Conservation (phyloP, 1,139 yeast genomes). For the Hyphopichia khmerensis region DNA sequence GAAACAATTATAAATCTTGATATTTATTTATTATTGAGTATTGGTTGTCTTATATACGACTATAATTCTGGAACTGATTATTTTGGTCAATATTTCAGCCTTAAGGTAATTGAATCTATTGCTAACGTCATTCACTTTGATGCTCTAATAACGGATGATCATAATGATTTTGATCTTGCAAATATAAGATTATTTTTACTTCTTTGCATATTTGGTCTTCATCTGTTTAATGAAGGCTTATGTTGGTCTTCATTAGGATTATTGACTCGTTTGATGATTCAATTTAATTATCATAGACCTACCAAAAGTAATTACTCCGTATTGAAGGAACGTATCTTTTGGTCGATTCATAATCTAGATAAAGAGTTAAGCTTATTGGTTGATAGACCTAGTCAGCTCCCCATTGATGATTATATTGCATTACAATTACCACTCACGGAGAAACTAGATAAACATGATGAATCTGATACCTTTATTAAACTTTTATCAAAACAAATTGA, state of each 20-base stretch:
- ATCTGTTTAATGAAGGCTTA: constrained; percentile 25
- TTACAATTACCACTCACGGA: constrained; percentile 11
- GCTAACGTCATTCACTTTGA: constrained; percentile 34
- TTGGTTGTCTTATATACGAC: constrained; percentile 41
- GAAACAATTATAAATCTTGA: constrained; percentile 41
- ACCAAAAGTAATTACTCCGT: constrained; percentile 5
- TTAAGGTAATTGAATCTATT: constrained; percentile 30
- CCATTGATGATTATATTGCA: constrained; percentile 19
- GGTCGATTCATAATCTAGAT: constrained; percentile 42
- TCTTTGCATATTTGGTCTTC: constrained; percentile 30
- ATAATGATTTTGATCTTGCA: constrained; percentile 20
- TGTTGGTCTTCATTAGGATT: constrained; percentile 40
- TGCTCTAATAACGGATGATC: constrained; percentile 18
- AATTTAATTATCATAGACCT: constrained; percentile 21
- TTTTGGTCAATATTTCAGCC: constrained; percentile 31
- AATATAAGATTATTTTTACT: constrained; percentile 26
- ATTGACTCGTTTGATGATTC: constrained; percentile 27
- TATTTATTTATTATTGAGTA: constrained; percentile 36
- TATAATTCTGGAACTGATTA: constrained; percentile 19
- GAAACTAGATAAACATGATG: constrained; percentile 15
- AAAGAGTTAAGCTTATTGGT: constrained; percentile 35
- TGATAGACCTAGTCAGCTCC: constrained; percentile 36
- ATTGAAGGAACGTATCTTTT: constrained; percentile 27
- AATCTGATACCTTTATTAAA: constrained; percentile 10
- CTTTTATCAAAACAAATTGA: constrained; percentile 21